Evolutionary conservation across 148 eudicot genomes (phyloP).

Genomic region (Tetragonia tetragonoides): DNA sequence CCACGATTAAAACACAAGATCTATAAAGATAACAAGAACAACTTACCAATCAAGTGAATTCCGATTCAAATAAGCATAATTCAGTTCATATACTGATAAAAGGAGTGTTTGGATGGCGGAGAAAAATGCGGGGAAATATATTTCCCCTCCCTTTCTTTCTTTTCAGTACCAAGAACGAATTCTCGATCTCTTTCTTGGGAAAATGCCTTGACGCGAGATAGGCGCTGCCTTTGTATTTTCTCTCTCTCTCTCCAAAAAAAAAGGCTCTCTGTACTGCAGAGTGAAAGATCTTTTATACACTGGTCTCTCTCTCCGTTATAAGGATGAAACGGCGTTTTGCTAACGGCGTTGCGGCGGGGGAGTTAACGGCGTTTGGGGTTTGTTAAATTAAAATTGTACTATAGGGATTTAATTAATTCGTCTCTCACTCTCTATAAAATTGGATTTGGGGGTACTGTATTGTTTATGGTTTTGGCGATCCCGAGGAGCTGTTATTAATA

Average conservation of each 20-base stretch:
- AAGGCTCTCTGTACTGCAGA: constrained; percentile 12
- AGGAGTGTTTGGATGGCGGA: constrained; percentile 1
- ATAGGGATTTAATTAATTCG: neutral
- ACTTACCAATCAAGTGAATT: constrained; percentile 18
- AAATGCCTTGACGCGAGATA: constrained; percentile 21
- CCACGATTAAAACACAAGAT: constrained; percentile 7
- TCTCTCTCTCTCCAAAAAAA: constrained; percentile 13
- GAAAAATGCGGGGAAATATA: constrained; percentile 16
- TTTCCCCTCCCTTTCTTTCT: neutral
- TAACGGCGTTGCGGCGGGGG: constrained; percentile 34
- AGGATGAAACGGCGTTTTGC: constrained; percentile 21
- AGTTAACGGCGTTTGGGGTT: constrained; percentile 31
- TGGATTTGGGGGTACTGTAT: constrained; percentile 10
- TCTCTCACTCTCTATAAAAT: neutral
- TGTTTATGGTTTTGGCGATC: constrained; percentile 45
- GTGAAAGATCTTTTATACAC: constrained; percentile 31
- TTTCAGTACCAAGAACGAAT: neutral
- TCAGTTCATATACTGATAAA: constrained; percentile 25
- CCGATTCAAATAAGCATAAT: constrained; percentile 25
- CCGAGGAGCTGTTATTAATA: constrained; percentile 33
- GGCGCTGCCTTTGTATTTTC: constrained; percentile 6
- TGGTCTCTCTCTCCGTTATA: constrained; percentile 23
- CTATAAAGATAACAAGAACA: neutral
- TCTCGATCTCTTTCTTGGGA: constrained; percentile 1
- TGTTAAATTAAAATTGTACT: too few species aligned